These are phyloP conservation scores for Crithidia sp. DNA, from an alignment of 208 protist species.

Conservation along the genomic window DNA sequence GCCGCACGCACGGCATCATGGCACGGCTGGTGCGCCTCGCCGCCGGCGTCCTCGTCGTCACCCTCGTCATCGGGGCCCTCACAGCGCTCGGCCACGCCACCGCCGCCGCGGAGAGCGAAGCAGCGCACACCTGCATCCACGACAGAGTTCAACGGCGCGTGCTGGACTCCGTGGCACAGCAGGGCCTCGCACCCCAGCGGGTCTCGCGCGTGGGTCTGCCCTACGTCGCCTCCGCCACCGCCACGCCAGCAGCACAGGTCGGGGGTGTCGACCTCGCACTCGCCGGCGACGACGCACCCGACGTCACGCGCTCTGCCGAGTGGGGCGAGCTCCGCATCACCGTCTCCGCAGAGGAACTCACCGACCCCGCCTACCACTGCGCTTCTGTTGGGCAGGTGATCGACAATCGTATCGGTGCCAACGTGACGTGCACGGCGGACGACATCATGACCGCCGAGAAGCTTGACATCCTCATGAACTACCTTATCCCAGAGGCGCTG, in stretches of 20 bases:
- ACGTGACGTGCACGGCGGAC: conserved; percentile 21
- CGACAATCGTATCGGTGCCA: conserved; percentile 25
- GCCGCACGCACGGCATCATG: conserved; percentile 10
- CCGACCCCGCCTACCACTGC: conserved; percentile 50
- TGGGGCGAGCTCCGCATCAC: conserved; percentile 53
- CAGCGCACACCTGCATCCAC: conserved; percentile 19
- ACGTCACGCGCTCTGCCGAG: background rate
- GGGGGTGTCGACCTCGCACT: background rate
- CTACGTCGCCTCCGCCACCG: background rate
- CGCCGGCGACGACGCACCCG: background rate
- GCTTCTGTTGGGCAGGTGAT: conserved; percentile 20
- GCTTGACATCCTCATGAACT: conserved; percentile 27
- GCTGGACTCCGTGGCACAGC: conserved; percentile 1
- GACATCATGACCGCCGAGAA: conserved; percentile 50
- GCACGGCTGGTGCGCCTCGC: conserved; percentile 27
- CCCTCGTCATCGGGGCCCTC: conserved; percentile 31
- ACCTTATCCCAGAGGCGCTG: conserved; percentile 49
- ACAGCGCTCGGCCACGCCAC: conserved; percentile 14
- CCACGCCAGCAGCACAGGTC: background rate
- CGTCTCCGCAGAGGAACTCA: conserved; percentile 42
- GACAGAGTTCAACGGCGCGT: conserved; percentile 10
- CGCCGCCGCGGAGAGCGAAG: background rate
- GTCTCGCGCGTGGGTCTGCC: conserved; percentile 16
- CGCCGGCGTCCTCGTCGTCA: conserved; percentile 21
- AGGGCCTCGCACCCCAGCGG: background rate